Evolutionary conservation across 768 basidiomycete species (phyloP), one percentile per base, ranked within the genome.

Genomic region (Leccinum disarticulatum): DNA sequence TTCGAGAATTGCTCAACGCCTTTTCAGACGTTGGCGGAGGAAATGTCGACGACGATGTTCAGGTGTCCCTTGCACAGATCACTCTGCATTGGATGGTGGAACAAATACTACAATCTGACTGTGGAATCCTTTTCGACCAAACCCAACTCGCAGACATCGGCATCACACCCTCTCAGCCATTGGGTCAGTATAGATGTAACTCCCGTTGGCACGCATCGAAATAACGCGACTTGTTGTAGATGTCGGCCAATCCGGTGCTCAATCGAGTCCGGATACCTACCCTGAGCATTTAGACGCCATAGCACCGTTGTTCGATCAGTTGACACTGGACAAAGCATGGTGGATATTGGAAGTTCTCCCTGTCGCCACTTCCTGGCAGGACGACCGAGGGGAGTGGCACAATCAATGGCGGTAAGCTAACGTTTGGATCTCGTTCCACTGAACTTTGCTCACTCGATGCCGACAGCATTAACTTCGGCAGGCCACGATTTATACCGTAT

Each of bases 81-180:
- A 74, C 84, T 17, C 75, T 93, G 30, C 82, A 83, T 28, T 93
- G 91, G 91, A 91, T 93, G 90, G 77, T 92, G 36, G 83, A 84
- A 55, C 82, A 93, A 63, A 77, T 85, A 58, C 77, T 84, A 25
- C 65, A 70, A 11, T 77, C 88, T 14, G 71, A 77, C n/a, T 85
- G 87, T 64, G 86, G 83, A 6, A 79, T 91, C 35, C 64, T 75
- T 31, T 90, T 90, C 66, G 82, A 87, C 57, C 57, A 66, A 4
- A 74, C 66, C 2, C 83, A 81, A 15, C 78, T 90, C 27, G 65
- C 65, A 19, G 74, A 76, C 11, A 76, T 77, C 9, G 74, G 76
- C n/a, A 81, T 84, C 50, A 58, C 54, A 28, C 49, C 51, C 55
- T 56, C 66, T 54, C 52, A 58, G 46, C 46, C 63, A 3, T 56